Percentiles rank a stretch among this genome's conserved stretches.
Conservation (phyloP, 768 basidiomycete species). For the Leccinum subgranulosum region DNA sequence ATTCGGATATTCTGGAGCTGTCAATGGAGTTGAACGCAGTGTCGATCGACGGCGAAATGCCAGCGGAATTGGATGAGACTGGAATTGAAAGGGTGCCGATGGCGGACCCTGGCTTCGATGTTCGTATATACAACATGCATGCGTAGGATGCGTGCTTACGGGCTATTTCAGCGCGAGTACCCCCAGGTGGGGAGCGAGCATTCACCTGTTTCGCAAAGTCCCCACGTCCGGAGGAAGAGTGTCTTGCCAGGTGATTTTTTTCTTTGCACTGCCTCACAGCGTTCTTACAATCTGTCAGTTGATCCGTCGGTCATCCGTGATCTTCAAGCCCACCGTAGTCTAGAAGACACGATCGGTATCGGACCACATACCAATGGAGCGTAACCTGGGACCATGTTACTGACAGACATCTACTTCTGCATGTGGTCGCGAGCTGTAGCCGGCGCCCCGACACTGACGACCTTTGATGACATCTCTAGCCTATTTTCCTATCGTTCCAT, state of each 20-base stretch:
- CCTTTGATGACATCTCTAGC: constrained; percentile 26
- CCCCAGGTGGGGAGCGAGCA: constrained; percentile 65
- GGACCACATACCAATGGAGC: constrained; percentile 32
- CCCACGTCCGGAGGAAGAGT: constrained; percentile 93
- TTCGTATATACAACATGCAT: constrained; percentile 41
- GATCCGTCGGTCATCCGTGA: constrained; percentile 88
- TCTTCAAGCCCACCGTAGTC: constrained; percentile 81
- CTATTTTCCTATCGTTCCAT: constrained; percentile 16
- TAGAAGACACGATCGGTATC: constrained; percentile 52
- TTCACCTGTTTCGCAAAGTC: constrained; percentile 53
- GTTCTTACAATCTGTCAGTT: constrained; percentile 45
- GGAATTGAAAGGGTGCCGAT: constrained; percentile 88
- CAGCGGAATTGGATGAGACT: constrained; percentile 71
- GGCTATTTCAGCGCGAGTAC: constrained; percentile 51
- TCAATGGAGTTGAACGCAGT: constrained; percentile 87
- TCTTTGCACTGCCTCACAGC: neutral
- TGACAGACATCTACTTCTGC: constrained; percentile 15
- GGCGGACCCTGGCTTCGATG: constrained; percentile 87
- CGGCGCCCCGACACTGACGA: constrained; percentile 23
- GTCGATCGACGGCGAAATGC: constrained; percentile 64
- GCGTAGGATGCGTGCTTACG: constrained; percentile 18
- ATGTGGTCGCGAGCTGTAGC: constrained; percentile 22
- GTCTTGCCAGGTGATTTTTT: constrained; percentile 74
- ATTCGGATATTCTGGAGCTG: constrained; percentile 83
- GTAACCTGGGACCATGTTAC: constrained; percentile 14